These are phyloP conservation scores for Ascochyta lentis DNA, from an alignment of 2,329 filamentous ascomycete genomes.

Conservation along the genomic window DNA sequence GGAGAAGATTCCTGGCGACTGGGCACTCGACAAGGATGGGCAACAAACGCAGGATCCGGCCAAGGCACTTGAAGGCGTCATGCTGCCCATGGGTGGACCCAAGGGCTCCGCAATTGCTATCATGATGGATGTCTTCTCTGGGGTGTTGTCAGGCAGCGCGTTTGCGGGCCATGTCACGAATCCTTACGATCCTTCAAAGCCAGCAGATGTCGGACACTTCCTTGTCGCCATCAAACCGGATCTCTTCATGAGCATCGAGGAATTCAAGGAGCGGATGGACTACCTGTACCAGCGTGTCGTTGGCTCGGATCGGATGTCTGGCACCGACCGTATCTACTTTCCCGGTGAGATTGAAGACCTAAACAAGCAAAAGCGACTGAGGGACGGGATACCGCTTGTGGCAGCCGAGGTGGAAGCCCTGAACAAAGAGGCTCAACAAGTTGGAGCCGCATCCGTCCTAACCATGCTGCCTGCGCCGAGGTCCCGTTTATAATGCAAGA, in stretches of 20 bases:
- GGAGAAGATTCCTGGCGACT: slow-evolving; percentile 73
- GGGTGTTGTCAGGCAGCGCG: slow-evolving; percentile 76
- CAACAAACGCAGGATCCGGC: slow-evolving; percentile 73
- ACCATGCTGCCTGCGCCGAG: slow-evolving; percentile 22
- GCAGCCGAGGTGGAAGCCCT: slow-evolving; percentile 57
- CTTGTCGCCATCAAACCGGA: slow-evolving; percentile 71
- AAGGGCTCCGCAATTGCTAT: slow-evolving; percentile 79
- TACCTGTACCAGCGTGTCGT: slow-evolving; percentile 64
- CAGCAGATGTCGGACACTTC: slow-evolving; percentile 77
- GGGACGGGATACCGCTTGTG: slow-evolving; percentile 58
- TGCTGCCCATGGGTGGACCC: slow-evolving; percentile 85
- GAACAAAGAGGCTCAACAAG: slow-evolving; percentile 58
- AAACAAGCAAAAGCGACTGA: slow-evolving; percentile 39
- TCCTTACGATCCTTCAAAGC: slow-evolving; percentile 74
- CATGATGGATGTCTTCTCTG: slow-evolving; percentile 91
- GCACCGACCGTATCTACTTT: slow-evolving; percentile 63
- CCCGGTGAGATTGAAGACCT: slow-evolving; percentile 50
- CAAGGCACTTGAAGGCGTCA: slow-evolving; percentile 71
- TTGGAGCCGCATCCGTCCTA: slow-evolving; percentile 41
- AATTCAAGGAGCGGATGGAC: slow-evolving; percentile 71
- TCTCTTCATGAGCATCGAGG: slow-evolving; percentile 72
- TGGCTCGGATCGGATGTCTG: slow-evolving; percentile 59
- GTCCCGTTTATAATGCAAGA: slow-evolving; percentile 17
- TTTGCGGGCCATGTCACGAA: slow-evolving; percentile 79
- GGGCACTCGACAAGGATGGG: slow-evolving; percentile 77